Evolutionary conservation across 352 stramenopile species (phyloP).

Genomic region (Globisporangium middletonii): DNA sequence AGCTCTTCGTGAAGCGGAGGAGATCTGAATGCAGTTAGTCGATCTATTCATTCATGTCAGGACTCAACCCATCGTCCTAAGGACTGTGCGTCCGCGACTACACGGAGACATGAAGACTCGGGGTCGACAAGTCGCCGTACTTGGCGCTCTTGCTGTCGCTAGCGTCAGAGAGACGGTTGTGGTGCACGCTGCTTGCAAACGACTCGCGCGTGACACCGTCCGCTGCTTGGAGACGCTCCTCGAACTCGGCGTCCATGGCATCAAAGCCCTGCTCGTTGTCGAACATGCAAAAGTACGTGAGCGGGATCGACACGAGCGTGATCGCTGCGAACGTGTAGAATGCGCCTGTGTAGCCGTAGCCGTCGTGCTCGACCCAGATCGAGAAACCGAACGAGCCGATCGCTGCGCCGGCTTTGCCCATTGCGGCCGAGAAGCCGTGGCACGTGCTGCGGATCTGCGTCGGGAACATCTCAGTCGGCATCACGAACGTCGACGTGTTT

Average conservation of each 20-base stretch:
- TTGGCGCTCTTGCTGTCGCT: constrained; percentile 5
- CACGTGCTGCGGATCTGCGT: constrained; percentile 84
- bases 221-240: constrained; percentile 12
- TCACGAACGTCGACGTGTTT: constrained; percentile 85
- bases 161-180: background rate
- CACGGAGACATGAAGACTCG: constrained; percentile 4
- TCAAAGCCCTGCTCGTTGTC: constrained; percentile 51
- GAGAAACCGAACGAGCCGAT: constrained; percentile 63
- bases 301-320: constrained; percentile 39
- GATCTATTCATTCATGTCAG: too few relatives aligned
- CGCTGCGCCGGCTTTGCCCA: constrained; percentile 83
- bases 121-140: constrained; percentile 10
- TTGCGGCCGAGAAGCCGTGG: constrained; percentile 84
- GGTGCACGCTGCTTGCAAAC: background rate
- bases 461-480: constrained; percentile 84
- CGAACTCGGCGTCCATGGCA: constrained; percentile 58
- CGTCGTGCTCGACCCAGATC: constrained; percentile 51
- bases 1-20: too few relatives aligned
- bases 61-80: too few relatives aligned
- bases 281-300: constrained; percentile 64
- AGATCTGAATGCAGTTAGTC: too few relatives aligned
- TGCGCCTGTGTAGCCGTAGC: constrained; percentile 48
- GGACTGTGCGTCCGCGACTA: background rate
- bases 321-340: constrained; percentile 63
- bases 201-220: constrained; percentile 14